Base-by-base conservation (phyloP, 2,329 filamentous ascomycete species). In the Talaromyces sp. region DNA sequence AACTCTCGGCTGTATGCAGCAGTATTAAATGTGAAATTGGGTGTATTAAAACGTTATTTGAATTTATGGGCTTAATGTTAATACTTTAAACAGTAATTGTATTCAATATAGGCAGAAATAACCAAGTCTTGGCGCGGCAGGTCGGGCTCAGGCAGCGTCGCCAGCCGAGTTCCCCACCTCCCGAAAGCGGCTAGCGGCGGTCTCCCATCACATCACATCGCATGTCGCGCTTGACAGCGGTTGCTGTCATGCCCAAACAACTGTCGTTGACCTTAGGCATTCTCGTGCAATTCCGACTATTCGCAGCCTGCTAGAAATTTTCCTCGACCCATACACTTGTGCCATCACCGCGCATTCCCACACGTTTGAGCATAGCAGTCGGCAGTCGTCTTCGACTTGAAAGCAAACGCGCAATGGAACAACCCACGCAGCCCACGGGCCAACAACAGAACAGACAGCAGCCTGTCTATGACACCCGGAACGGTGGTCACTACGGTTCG, bases 401-500 rank as follows among this genome's bases (percentile, higher is more conserved):
- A 53, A 53, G 25, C 17, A 8, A 28, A 30, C 49, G 49, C 49
- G 28, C 49, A 53, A 87, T 87, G 85, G 84, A 87, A 68, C 77
- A 82, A 70, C 78, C 82, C 66, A 79, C 82, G 58, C 77, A 82
- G 64, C 78, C 79, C 62, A 75, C 84, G 63, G 78, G 83, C 64
- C 84, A 85, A 70, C 85, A 88, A 71, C 81, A 84, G 71, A 81
- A 79, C 69, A 84, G 85, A 67, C 80, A 83, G 66, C 82, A 84
- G 70, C 86, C 86, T 17, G 82, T 85, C n/a, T 92, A 92, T 74
- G 89, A 92, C 76, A 85, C 85, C 57, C 83, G 80, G 68, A 86
- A 89, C 72, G 89, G 88, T 64, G 90, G 90, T 58, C 90, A 92
- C 75, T 92, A 92, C 79, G 89, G 89, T 91, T 79, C 77, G 83